A percentile compares a stretch with the other conserved stretches of the same genome.
Evolutionary conservation across 2,329 filamentous ascomycete genomes (phyloP).

Genomic region (Aureobasidium sp.): DNA sequence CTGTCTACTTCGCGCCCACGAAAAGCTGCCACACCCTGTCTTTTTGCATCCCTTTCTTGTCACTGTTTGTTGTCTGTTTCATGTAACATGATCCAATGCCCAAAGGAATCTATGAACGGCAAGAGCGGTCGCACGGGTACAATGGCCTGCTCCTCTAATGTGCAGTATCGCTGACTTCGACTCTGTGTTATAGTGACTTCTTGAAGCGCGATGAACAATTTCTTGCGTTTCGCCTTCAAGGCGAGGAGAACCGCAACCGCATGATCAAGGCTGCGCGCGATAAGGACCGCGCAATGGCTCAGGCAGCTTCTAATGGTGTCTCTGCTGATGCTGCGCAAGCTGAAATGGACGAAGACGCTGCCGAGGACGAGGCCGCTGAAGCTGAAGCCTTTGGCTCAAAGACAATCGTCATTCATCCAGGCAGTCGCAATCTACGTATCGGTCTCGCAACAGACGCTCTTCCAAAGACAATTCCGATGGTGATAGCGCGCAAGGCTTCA

Average conservation of each 20-base stretch:
- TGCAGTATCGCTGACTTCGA: constrained; percentile 14
- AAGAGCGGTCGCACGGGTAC: constrained; percentile 15
- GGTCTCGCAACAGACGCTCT: constrained; percentile 93
- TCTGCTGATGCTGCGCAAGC: constrained; percentile 37
- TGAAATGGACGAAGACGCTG: constrained; percentile 44
- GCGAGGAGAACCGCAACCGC: constrained; percentile 75
- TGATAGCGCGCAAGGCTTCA: constrained; percentile 71
- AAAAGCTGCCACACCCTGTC: background rate
- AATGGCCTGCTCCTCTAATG: background rate
- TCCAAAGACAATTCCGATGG: constrained; percentile 90
- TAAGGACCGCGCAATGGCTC: constrained; percentile 74
- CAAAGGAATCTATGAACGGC: constrained; percentile 16
- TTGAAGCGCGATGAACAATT: constrained; percentile 98
- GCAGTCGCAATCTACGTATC: constrained; percentile 90
- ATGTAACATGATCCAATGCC: constrained; percentile 12
- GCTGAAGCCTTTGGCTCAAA: constrained; percentile 70
- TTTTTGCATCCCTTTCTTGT: background rate
- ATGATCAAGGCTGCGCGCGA: constrained; percentile 84
- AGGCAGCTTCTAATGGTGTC: constrained; percentile 61
- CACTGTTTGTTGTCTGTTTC: background rate
- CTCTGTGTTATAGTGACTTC: constrained; percentile 61
- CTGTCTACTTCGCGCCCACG: background rate
- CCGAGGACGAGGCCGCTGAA: constrained; percentile 51
- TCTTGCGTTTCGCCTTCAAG: constrained; percentile 78
- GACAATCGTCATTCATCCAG: constrained; percentile 89